Evolutionary conservation across 129 eudicot species (phyloP), one percentile per base, ranked within the genome.

Genomic region (Flaveria brownii): DNA sequence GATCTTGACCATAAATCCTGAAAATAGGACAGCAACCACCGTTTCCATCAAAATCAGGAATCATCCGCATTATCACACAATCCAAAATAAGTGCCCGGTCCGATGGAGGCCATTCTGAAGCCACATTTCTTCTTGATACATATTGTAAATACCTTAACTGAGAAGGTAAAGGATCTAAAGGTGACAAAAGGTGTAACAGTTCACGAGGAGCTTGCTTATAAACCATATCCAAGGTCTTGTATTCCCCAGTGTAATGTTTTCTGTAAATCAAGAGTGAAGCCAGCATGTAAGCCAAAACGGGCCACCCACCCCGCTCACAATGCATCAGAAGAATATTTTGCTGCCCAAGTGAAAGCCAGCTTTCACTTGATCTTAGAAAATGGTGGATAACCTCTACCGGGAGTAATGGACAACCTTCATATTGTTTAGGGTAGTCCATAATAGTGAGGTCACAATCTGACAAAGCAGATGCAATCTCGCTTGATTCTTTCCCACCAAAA

Each of bases 271-370:
- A 39, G 57, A 91, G 82, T 13, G 97, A 93, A 84, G 97, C 93
- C 82, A 91, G 76, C 93, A 91, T 88, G 84, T 75, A 88, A 57
- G 93, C 97, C 81, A 91, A 77, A 86, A 91, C 93, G 9, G 97
- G 89, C 97, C 97, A 91, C 71, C 91, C 94, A 70, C 97, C 93
- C 60, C 76, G 85, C 69, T 91, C 97, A 78, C 97, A 91, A 74
- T 91, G 97, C 97, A 91, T 88, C 73, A 91, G 82, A 59, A 91
- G 93, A 72, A 91, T 78, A 83, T 91, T 88, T 63, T 91, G 97
- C 17, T 80, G 84, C 73, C 97, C 91, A 18, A 91, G 91, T 12
- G 91, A 82, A 13, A 91, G 97, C 97, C 97, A 91, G 78, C 94
- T 86, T 78, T 91, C 97, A 72, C 93, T 80, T 16, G 97, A 88